Conservation (phyloP, 495 filamentous ascomycete species). For the Neurospora sp. region DNA sequence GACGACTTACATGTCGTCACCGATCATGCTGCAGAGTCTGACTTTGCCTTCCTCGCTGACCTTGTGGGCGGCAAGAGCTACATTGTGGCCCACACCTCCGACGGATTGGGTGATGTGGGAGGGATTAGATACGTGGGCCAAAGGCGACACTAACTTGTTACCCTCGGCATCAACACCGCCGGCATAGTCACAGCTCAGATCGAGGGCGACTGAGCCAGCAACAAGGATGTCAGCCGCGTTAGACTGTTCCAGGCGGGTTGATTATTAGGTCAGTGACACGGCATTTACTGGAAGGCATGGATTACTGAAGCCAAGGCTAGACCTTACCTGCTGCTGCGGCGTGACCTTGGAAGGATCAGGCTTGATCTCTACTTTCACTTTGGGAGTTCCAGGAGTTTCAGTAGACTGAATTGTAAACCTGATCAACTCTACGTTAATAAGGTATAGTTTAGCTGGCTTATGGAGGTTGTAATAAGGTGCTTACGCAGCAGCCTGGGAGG, state of each 20-base stretch:
- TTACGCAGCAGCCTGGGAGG: neutral
- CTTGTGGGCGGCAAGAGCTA: slow-evolving; percentile 65
- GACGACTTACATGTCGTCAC: slow-evolving; percentile 50
- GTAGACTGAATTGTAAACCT: neutral
- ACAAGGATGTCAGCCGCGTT: slow-evolving; percentile 58
- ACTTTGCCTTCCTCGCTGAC: slow-evolving; percentile 32
- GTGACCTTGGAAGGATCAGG: neutral
- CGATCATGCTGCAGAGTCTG: slow-evolving; percentile 66
- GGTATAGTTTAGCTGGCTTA: neutral
- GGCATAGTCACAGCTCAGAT: slow-evolving; percentile 68
- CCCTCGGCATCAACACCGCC: slow-evolving; percentile 13
- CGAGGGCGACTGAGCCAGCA: slow-evolving; percentile 80
- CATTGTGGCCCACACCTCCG: slow-evolving; percentile 92
- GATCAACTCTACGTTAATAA: neutral
- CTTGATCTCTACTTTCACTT: neutral
- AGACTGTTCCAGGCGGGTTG: neutral
- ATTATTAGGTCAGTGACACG: neutral
- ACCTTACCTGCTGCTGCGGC: neutral
- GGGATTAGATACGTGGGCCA: slow-evolving; percentile 76
- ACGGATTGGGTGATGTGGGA: slow-evolving; percentile 67
- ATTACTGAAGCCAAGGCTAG: neutral
- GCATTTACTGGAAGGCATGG: neutral
- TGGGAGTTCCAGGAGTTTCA: neutral
- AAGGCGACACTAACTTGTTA: slow-evolving; percentile 28
- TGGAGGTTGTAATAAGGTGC: neutral